phyloP scores from a whole-genome alignment of 495 filamentous ascomycete genomes.

The Aspergillus leporis region DNA sequence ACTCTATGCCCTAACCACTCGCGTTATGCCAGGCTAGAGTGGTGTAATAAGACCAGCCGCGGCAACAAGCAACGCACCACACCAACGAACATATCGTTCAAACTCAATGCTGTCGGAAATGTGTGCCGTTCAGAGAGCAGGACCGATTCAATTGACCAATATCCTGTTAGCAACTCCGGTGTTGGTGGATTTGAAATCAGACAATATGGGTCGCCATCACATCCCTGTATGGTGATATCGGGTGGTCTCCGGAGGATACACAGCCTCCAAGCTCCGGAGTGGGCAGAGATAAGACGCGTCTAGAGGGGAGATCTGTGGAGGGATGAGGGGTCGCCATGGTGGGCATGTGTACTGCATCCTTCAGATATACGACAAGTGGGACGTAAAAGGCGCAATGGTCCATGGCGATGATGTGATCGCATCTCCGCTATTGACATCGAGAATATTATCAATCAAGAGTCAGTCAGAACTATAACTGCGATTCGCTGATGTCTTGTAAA shows the following conservation, averaged over 20 bases:
- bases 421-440: background rate
- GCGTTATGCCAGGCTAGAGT: constrained; percentile 11
- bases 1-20: background rate
- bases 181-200: constrained; percentile 15
- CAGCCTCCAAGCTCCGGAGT: background rate
- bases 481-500: background rate
- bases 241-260: background rate
- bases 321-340: constrained; percentile 3
- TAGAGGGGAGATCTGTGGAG: constrained; percentile 4
- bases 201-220: constrained; percentile 13
- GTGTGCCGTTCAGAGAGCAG: background rate
- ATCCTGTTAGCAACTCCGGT: background rate
- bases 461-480: background rate
- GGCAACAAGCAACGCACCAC: background rate
- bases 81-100: background rate
- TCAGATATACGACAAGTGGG: background rate
- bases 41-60: constrained; percentile 6
- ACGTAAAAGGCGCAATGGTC: constrained; percentile 23
- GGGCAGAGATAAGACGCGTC: constrained; percentile 16
- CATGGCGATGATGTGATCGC: constrained; percentile 43
- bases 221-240: constrained; percentile 25
- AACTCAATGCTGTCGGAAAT: background rate
- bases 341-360: background rate
- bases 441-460: background rate
- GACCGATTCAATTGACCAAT: background rate